Evolutionary conservation across 2,329 filamentous ascomycete species (phyloP).

Genomic region (Fusarium papillatum): DNA sequence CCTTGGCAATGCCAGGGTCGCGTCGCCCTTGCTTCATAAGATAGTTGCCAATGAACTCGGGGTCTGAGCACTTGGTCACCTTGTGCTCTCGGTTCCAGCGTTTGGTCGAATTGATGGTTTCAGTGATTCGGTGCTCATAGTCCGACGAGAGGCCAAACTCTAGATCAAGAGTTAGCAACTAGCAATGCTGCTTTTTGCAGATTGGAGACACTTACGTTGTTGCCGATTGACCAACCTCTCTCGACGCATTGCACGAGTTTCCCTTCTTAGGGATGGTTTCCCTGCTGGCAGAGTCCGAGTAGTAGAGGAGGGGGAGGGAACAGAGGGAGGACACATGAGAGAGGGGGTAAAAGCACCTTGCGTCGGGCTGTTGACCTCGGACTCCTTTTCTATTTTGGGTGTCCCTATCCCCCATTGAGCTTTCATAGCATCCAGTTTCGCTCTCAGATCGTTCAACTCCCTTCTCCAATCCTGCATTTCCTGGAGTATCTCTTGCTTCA

Average conservation of each 20-base stretch:
- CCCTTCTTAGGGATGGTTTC: slow-evolving; percentile 1
- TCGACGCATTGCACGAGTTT: slow-evolving; percentile 25
- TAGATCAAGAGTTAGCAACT: slow-evolving; percentile 10
- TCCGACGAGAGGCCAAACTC: slow-evolving; percentile 2
- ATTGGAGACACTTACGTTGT: slow-evolving; percentile 14
- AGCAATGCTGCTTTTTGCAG: background rate
- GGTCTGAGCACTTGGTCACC: slow-evolving; percentile 47
- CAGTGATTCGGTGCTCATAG: slow-evolving; percentile 47
- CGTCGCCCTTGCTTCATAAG: slow-evolving; percentile 53
- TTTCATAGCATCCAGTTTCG: slow-evolving; percentile 37
- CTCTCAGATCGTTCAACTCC: slow-evolving; percentile 43
- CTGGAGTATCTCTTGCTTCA: slow-evolving; percentile 35
- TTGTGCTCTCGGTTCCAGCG: slow-evolving; percentile 57
- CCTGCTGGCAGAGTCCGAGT: background rate
- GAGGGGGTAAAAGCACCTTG: too few species aligned
- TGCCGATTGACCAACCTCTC: background rate
- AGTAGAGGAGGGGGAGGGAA: background rate
- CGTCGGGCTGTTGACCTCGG: too few species aligned
- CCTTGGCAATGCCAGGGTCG: slow-evolving; percentile 49
- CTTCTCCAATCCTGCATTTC: slow-evolving; percentile 30
- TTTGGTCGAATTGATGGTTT: slow-evolving; percentile 52
- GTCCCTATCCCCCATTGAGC: too few species aligned
- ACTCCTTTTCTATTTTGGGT: too few species aligned
- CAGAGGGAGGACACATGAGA: too few species aligned
- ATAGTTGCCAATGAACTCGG: slow-evolving; percentile 48